A percentile compares a stretch with the other conserved stretches of the same genome.
phyloP scores from a whole-genome alignment of 2,329 filamentous ascomycete species.

The Iodosphaeria phyllophila region DNA sequence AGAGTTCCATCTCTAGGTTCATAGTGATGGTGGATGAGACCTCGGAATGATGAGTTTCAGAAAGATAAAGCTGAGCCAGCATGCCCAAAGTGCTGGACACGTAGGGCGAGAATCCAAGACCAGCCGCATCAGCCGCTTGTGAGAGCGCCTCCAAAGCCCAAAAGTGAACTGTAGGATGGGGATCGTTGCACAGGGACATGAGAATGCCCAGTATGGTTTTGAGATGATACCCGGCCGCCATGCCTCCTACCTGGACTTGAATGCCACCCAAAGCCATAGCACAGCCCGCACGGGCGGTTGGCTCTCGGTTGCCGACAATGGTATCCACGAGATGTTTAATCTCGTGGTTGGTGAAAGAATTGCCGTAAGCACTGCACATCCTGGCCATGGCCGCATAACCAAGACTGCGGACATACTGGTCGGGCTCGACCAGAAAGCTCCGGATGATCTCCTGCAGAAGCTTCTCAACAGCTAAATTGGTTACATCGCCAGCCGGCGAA shows the following conservation, averaged over 20 bases:
- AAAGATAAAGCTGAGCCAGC: constrained; percentile 80
- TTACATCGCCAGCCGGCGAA: constrained; percentile 54
- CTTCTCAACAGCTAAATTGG: constrained; percentile 59
- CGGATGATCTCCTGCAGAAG: constrained; percentile 58
- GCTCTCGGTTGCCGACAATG: constrained; percentile 85
- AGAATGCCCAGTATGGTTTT: constrained; percentile 95
- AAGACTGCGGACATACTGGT: constrained; percentile 70
- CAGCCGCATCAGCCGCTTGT: constrained; percentile 76
- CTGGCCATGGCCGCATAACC: constrained; percentile 74
- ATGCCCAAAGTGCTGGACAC: constrained; percentile 84
- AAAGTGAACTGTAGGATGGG: constrained; percentile 87
- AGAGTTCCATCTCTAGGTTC: constrained; percentile 73
- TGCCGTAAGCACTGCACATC: constrained; percentile 70
- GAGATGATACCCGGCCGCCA: constrained; percentile 90
- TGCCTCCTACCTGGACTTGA: constrained; percentile 86
- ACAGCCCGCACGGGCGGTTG: constrained; percentile 81
- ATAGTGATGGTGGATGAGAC: constrained; percentile 64
- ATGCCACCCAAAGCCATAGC: constrained; percentile 87
- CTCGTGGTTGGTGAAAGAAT: constrained; percentile 71
- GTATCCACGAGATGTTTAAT: constrained; percentile 87
- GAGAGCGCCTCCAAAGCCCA: constrained; percentile 86
- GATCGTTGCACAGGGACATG: constrained; percentile 94
- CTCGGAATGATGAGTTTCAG: constrained; percentile 80
- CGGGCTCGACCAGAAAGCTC: constrained; percentile 62
- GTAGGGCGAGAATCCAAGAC: constrained; percentile 77